Evolutionary conservation across 2,329 filamentous ascomycete species (phyloP).

Genomic region (Aureobasidium musti): DNA sequence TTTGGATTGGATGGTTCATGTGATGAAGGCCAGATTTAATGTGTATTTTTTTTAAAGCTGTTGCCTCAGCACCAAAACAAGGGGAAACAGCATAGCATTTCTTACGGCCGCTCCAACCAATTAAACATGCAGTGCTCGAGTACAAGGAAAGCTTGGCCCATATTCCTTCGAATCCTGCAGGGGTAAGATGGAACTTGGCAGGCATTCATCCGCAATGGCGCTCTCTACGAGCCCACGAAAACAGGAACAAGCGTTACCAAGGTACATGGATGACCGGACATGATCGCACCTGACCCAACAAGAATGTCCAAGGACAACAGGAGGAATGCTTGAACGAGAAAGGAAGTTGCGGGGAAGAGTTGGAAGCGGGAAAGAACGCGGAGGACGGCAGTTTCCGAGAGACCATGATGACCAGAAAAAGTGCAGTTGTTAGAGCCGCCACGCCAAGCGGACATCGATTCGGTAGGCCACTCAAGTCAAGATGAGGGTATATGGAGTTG

Average conservation of each 20-base stretch:
- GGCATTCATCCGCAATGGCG: not conserved
- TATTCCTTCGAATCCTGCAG: not conserved
- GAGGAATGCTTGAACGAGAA: not conserved
- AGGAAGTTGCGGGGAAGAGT: conserved; percentile 13
- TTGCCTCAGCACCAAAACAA: not conserved
- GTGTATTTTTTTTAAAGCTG: not conserved
- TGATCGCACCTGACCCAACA: not conserved
- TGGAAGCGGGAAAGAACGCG: conserved; percentile 9
- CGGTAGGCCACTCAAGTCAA: conserved; percentile 8
- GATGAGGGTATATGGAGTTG: conserved; percentile 33
- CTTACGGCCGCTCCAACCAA: not conserved
- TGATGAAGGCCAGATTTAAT: not conserved
- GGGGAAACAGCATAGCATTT: not conserved
- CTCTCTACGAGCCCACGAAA: not conserved
- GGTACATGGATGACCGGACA: not conserved
- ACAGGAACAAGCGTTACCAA: not conserved
- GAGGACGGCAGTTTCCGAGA: conserved; percentile 12
- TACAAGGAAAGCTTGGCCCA: not conserved
- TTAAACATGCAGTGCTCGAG: not conserved
- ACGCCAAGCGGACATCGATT: conserved; percentile 12
- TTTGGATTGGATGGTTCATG: not conserved
- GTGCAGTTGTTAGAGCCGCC: conserved; percentile 20
- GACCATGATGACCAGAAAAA: conserved; percentile 25
- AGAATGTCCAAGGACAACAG: not conserved
- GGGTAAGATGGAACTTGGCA: not conserved